Evolutionary conservation across 345 rosid genomes (phyloP).

Genomic region (Punica granatum): DNA sequence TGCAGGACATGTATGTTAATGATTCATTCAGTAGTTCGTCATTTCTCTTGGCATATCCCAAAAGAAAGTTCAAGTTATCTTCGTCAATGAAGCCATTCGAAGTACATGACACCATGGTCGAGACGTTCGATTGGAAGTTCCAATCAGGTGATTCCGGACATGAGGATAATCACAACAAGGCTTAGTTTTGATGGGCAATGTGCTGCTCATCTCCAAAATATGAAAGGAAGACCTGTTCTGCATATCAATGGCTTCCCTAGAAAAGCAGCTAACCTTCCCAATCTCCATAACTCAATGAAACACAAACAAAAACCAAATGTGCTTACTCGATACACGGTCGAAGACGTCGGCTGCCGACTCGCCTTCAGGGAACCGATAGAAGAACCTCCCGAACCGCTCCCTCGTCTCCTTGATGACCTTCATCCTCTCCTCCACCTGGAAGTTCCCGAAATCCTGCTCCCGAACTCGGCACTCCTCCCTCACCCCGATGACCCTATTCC

Average conservation of each 20-base stretch:
- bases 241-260: neutral
- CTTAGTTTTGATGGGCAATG: neutral
- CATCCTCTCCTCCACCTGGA: constrained; percentile 88
- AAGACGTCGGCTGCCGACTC: constrained; percentile 98
- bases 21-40: neutral
- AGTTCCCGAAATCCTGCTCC: constrained; percentile 97
- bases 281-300: too few relatives aligned
- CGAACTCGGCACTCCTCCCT: constrained; percentile 86
- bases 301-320: too few relatives aligned
- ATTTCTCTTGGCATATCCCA: neutral
- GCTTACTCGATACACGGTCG: constrained; percentile 90
- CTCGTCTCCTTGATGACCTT: constrained; percentile 54
- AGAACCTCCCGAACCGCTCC: constrained; percentile 76
- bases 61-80: neutral
- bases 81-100: neutral
- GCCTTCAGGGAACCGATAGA: constrained; percentile 93
- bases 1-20: constrained; percentile 18
- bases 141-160: neutral
- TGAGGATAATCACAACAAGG: neutral
- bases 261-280: neutral
- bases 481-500: constrained; percentile 73
- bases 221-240: neutral
- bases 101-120: neutral
- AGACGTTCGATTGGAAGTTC: neutral
- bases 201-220: neutral